Evolutionary conservation across 306 rosid species (phyloP), one percentile per base, ranked within the genome.

Genomic region (Cucurbita moschata): DNA sequence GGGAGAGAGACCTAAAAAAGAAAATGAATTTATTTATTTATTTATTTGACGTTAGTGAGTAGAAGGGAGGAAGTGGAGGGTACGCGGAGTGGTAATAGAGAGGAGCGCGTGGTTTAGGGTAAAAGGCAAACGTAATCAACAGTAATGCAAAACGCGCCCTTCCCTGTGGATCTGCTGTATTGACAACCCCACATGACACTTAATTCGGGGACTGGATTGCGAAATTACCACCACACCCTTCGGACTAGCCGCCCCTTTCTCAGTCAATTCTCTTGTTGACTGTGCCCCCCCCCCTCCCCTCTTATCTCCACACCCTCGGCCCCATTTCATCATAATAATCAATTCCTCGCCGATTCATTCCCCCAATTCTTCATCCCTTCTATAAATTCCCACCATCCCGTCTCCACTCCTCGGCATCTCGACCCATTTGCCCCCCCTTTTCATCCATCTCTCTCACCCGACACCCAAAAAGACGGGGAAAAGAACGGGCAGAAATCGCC

Each of bases 191-290:
- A 78, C 86, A 81, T 86, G 91, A 92, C 96, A 88, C 96, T 89
- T 86, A 87, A 84, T 77, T 53, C 54, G 80, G 83, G 52, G 82
- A 81, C 86, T 12, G 72, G 63, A 42, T 56, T 77, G 40, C 77
- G 77, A 70, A 82, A 82, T 81, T 82, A 57, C 79, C 76, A 30
- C 59, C 76, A 50, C 55, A 15, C 72, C 14, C 72, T 55, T 62
- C 15, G 47, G 42, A 77, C 47, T 68, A 83, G 83, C 89, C 86
- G 85, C 82, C 87, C 79, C 76, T 11, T 67, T 4, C 72, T 51
- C 85, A 90, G 91, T 92, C 96, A 90, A 88, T 83, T 74, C 73
- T 76, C 49, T 79, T 65, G 82, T 84, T 90, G 91, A 88, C 92
- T 83, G 80, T 35, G 72, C 52, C 65, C 40, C 43, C 15, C 46